Evolutionary conservation across 768 basidiomycete genomes (phyloP), one percentile per base, ranked within the genome.

Genomic region (Pluteus cervinus): DNA sequence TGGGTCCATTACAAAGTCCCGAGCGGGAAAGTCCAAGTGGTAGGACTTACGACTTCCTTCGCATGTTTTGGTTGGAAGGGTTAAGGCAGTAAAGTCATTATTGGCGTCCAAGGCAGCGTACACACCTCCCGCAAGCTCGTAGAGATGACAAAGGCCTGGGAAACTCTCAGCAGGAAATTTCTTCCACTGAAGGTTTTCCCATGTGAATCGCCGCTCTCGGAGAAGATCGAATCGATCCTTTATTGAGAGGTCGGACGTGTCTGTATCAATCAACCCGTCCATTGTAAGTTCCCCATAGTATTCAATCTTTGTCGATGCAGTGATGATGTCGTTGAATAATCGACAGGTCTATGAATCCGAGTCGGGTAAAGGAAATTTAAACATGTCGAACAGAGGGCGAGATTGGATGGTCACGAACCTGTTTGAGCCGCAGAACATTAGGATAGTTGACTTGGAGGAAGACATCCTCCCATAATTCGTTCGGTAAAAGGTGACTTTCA

Each of bases 1-100:
- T 1, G 80, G 77, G 45, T 81, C 79, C n/a, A 81, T 71, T 0
- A 74, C 76, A 42, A 81, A 77, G 47, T 81, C 79, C 29, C 72
- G 61, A 25, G 66, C 61, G 6, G 53, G 41, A 1, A 78, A 29
- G 21, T 73, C 60, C 26, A 66, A 61, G 14, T 55, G 36, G 37
- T 57, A 47, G 31, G 47, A 46, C 10, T 52, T 16, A 1, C 52
- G 35, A 11, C 47, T 39, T 7, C 49, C 46, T 8, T 40, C 37
- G 16, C 39, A 32, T 24, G 43, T 42, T 45, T 47, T 32, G 14
- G 57, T 40, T 33, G 64, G 51, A 39, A 65, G 34, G 23, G 50
- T 42, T 4, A 51, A 26, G 4, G 51, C 28, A 4, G 50, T 20
- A 16, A 62, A 44, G 14, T 50, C 37, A 2, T 36, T 35, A 12